Conservation (phyloP, 352 stramenopile species). For the Globisporangium iwayamae region DNA sequence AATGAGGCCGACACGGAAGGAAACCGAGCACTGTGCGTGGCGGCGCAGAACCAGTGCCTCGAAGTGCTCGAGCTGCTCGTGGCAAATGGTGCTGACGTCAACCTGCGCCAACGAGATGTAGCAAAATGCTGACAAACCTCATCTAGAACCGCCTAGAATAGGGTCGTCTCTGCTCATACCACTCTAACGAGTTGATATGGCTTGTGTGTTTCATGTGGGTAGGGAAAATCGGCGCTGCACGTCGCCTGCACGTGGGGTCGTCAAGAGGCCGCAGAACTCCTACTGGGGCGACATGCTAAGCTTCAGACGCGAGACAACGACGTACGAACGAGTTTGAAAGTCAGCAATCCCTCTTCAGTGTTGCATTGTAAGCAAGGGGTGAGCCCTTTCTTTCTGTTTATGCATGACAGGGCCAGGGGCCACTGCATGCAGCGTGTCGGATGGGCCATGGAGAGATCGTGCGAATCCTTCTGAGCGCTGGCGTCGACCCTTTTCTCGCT, state of each 20-base stretch:
- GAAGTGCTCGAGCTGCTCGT: slow-evolving; percentile 54
- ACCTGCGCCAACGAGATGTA: slow-evolving; percentile 41
- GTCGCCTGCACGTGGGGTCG: slow-evolving; percentile 54
- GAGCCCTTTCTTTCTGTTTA: neutral
- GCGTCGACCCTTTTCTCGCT: slow-evolving; percentile 36
- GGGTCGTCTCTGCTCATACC: neutral
- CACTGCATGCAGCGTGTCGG: slow-evolving; percentile 51
- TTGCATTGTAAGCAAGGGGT: neutral
- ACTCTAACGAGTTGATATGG: neutral
- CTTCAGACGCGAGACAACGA: slow-evolving; percentile 34
- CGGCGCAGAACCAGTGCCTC: slow-evolving; percentile 59
- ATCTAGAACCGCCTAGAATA: neutral
- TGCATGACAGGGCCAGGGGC: slow-evolving; percentile 35
- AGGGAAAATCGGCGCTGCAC: slow-evolving; percentile 56
- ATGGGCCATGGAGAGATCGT: slow-evolving; percentile 56
- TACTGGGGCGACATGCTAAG: slow-evolving; percentile 32
- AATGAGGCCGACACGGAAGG: slow-evolving; percentile 49
- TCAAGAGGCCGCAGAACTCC: slow-evolving; percentile 32
- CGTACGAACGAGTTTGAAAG: neutral
- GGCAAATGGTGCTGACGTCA: slow-evolving; percentile 32
- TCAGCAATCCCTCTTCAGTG: neutral
- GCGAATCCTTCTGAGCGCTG: slow-evolving; percentile 27
- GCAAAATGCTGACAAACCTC: neutral
- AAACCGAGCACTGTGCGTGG: slow-evolving; percentile 40
- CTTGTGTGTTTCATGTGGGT: neutral